These are phyloP conservation scores for Exophiala xenobiotica DNA, from an alignment of 2,329 filamentous ascomycete genomes.

Conservation along the genomic window DNA sequence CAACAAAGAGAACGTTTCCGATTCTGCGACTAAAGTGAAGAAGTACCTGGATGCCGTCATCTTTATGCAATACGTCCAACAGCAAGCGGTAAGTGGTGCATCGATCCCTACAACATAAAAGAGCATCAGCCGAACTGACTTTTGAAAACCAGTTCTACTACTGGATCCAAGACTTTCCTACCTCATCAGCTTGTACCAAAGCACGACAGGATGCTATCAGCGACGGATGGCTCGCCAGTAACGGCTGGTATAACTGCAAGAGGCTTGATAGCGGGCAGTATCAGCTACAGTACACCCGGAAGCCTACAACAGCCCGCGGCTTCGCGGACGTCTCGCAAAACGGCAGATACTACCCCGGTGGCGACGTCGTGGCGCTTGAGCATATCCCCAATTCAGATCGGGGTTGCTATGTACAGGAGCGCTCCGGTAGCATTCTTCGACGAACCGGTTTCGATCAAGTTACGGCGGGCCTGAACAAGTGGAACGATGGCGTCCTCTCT, in stretches of 20 bases:
- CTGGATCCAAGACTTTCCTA: neutral
- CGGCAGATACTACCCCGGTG: neutral
- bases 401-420: neutral
- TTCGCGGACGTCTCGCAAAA: neutral
- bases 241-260: neutral
- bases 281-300: neutral
- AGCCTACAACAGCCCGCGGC: neutral
- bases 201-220: neutral
- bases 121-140: neutral
- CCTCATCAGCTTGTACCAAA: neutral
- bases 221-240: neutral
- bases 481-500: neutral
- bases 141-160: neutral
- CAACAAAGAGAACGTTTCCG: neutral
- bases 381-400: neutral
- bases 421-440: neutral
- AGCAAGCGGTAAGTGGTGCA: neutral
- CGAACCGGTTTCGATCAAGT: neutral
- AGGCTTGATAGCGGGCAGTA: neutral
- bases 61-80: neutral
- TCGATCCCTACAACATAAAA: neutral
- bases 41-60: neutral
- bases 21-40: neutral
- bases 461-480: slow-evolving; percentile 1
- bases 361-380: slow-evolving; percentile 1